These are phyloP conservation scores for Xylariaceae sp. DNA, from an alignment of 2,329 filamentous ascomycete species.

Conservation along the genomic window DNA sequence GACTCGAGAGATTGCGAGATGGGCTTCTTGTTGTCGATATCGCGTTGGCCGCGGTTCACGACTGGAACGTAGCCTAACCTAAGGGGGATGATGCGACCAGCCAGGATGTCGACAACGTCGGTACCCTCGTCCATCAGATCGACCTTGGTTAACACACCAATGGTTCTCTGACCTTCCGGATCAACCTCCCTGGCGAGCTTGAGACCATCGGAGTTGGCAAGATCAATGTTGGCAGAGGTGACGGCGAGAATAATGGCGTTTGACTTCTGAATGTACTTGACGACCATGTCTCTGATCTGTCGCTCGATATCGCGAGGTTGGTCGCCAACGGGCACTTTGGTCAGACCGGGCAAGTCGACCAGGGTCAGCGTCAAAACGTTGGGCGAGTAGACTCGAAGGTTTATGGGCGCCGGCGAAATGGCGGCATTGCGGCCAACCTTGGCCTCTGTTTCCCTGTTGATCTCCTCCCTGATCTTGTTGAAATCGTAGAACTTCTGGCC, in stretches of 20 bases:
- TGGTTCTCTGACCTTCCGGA: slow-evolving; percentile 93
- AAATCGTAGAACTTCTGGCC: slow-evolving; percentile 98
- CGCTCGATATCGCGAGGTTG: slow-evolving; percentile 94
- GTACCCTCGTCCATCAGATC: slow-evolving; percentile 99
- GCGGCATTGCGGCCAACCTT: slow-evolving; percentile 96
- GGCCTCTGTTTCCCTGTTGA: slow-evolving; percentile 89
- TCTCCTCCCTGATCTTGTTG: slow-evolving; percentile 96
- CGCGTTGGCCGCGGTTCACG: slow-evolving; percentile 93
- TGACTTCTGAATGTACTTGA: slow-evolving; percentile 97
- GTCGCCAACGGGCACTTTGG: slow-evolving; percentile 93
- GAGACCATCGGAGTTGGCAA: slow-evolving; percentile 96
- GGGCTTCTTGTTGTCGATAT: slow-evolving; percentile 96
- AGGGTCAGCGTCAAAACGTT: slow-evolving; percentile 96
- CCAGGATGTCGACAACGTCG: slow-evolving; percentile 96
- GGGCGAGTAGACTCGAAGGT: slow-evolving; percentile 95
- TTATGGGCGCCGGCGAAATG: slow-evolving; percentile 95
- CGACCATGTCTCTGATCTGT: slow-evolving; percentile 95
- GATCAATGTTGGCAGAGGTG: slow-evolving; percentile 92
- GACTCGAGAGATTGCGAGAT: slow-evolving; percentile 87
- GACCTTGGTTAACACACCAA: slow-evolving; percentile 97
- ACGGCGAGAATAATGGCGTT: slow-evolving; percentile 98
- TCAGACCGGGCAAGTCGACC: slow-evolving; percentile 92
- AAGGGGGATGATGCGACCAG: slow-evolving; percentile 92
- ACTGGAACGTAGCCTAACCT: slow-evolving; percentile 94
- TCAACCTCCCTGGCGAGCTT: slow-evolving; percentile 96